A percentile compares a stretch with the other conserved stretches of the same genome.
Evolutionary conservation across 306 rosid species (phyloP).

Genomic region (Vigna hirtella): DNA sequence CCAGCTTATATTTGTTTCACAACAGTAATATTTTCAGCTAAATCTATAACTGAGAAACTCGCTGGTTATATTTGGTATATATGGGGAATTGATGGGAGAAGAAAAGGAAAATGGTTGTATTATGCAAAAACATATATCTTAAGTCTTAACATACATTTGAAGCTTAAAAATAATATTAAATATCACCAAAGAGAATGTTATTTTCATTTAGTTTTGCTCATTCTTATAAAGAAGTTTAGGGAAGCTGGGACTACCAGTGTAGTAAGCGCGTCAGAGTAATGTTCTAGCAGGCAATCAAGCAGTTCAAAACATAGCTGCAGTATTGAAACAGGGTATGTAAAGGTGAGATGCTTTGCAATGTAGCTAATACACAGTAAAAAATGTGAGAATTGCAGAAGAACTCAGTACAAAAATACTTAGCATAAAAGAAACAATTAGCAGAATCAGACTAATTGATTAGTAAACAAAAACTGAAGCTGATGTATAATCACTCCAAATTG

Average conservation of each 20-base stretch:
- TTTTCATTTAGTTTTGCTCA: constrained; percentile 8
- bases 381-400: constrained; percentile 14
- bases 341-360: constrained; percentile 32
- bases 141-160: constrained; percentile 1
- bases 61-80: constrained; percentile 15
- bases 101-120: constrained; percentile 13
- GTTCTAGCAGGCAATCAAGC: constrained; percentile 71
- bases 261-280: constrained; percentile 63
- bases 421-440: background rate
- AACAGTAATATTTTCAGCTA: background rate
- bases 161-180: background rate
- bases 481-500: background rate
- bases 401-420: constrained; percentile 28
- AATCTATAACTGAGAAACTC: constrained; percentile 26
- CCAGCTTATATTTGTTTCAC: constrained; percentile 29
- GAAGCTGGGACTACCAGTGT: constrained; percentile 69
- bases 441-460: background rate
- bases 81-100: constrained; percentile 19
- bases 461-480: background rate
- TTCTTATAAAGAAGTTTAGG: constrained; percentile 40
- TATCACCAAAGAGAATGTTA: constrained; percentile 7
- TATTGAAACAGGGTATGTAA: constrained; percentile 39
- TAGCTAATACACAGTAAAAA: constrained; percentile 27
- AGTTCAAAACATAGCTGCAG: constrained; percentile 96
- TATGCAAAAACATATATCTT: constrained; percentile 11